A percentile compares a stretch with the other conserved stretches of the same genome.
phyloP scores from a whole-genome alignment of 257 asterid genomes.

The Echites panduratus region DNA sequence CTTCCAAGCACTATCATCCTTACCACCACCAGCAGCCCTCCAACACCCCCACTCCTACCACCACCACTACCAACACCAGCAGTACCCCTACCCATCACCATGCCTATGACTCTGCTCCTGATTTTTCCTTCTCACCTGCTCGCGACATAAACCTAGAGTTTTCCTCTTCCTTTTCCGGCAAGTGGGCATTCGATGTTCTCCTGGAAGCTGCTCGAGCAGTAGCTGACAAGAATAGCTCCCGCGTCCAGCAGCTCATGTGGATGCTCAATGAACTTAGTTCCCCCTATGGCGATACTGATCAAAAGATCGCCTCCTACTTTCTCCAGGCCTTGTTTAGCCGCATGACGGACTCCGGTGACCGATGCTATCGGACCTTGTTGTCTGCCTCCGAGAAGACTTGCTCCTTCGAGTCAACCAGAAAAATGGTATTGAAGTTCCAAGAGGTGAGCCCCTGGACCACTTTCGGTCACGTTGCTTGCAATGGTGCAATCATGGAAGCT shows the following conservation, averaged over 20 bases:
- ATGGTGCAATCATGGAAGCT: constrained; percentile 93
- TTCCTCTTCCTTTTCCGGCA: constrained; percentile 37
- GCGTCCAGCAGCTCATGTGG: constrained; percentile 91
- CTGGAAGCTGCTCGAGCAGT: constrained; percentile 70
- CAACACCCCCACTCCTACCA: constrained; percentile 42
- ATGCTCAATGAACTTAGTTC: constrained; percentile 90
- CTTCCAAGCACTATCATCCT: constrained; percentile 50
- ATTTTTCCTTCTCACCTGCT: constrained; percentile 35
- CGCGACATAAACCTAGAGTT: constrained; percentile 51
- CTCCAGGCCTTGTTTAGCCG: constrained; percentile 78
- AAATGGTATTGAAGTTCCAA: constrained; percentile 67
- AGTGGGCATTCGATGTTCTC: constrained; percentile 77
- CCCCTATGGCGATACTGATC: constrained; percentile 82
- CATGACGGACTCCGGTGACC: constrained; percentile 77
- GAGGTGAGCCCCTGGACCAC: constrained; percentile 94
- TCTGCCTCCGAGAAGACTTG: constrained; percentile 57
- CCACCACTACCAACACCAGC: constrained; percentile 34
- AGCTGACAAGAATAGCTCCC: constrained; percentile 45
- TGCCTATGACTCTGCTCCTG: constrained; percentile 22
- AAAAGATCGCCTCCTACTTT: constrained; percentile 75
- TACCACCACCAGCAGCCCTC: constrained; percentile 25
- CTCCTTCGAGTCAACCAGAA: constrained; percentile 76
- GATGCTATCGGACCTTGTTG: constrained; percentile 37
- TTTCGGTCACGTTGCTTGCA: constrained; percentile 88
- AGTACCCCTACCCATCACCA: constrained; percentile 31